Evolutionary conservation across 179 eudicot species (phyloP), one percentile per base, ranked within the genome.

Genomic region (Spergularia azorica): DNA sequence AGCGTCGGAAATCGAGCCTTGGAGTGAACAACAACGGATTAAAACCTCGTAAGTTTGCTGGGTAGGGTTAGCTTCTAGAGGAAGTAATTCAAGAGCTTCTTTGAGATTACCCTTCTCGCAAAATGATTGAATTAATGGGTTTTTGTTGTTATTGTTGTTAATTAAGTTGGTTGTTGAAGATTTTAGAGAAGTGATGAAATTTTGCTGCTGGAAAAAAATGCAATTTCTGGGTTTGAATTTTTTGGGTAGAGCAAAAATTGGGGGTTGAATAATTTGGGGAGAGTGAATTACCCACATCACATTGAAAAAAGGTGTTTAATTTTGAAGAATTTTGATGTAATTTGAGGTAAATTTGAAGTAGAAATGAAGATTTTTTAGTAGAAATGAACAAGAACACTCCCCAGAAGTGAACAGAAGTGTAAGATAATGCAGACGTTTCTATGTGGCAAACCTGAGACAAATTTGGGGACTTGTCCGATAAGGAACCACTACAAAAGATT

Each of bases 31-130:
- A 39, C 79, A 74, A 48, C 72, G 88, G 76, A 91, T 87, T 72
- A 91, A 68, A 56, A 83, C 85, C 85, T 91, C 96, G 79, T 85
- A 90, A 60, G 91, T 90, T 57, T 67, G 91, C 67, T 88, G 91
- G 58, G 86, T 87, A 9, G 91, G 94, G 78, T 81, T 79, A 41
- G 83, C 76, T 41, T 87, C 91, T 39, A 72, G 79, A 41, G 81
- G 81, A 5, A 90, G 87, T 76, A 84, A 36, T 16, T 89, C 77
- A 14, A 91, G 82, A 52, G 92, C 92, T 78, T 87, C 56, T 73
- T 87, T 88, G 74, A 90, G 79, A 64, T 82, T 72, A 32, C 88
- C 90, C 55, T 83, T 73, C 38, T 83, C 75, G 77, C 90, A 88
- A 72, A 91, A 78, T 14, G 83, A 84, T 20, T 88, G 92, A 54